A percentile compares a stretch with the other conserved stretches of the same genome.
Conservation (phyloP, 371 early-diverging fungal genomes). For the Zychaea mexicana region DNA sequence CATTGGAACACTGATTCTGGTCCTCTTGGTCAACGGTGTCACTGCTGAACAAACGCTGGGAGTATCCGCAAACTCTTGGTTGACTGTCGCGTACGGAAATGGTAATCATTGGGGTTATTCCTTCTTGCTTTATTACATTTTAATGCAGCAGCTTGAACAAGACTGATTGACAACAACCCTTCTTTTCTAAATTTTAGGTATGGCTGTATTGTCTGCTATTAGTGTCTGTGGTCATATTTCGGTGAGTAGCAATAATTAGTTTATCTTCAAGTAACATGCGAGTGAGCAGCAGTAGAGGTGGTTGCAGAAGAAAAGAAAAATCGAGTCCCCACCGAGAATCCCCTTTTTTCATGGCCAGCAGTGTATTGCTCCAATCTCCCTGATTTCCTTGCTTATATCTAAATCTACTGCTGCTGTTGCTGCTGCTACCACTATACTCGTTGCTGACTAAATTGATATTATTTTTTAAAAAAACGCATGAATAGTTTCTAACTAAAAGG, state of each 20-base stretch:
- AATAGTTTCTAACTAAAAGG: too few relatives aligned
- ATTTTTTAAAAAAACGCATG: too few relatives aligned
- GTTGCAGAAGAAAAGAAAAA: not conserved
- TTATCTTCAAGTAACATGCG: not conserved
- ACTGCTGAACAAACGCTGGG: slow-evolving; percentile 53
- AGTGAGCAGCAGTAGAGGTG: not conserved
- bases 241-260: slow-evolving; percentile 43
- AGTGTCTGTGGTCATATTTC: slow-evolving; percentile 77
- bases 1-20: slow-evolving; percentile 75
- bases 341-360: too few relatives aligned
- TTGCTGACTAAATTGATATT: too few relatives aligned
- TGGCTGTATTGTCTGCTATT: slow-evolving; percentile 49
- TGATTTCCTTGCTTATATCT: too few relatives aligned
- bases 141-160: not conserved
- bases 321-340: too few relatives aligned
- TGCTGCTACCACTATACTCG: too few relatives aligned
- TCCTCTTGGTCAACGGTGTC: slow-evolving; percentile 71
- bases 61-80: slow-evolving; percentile 34
- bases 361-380: too few relatives aligned
- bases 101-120: too few relatives aligned
- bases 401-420: too few relatives aligned
- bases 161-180: not conserved
- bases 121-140: not conserved
- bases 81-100: slow-evolving; percentile 36
- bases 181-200: slow-evolving; percentile 20